Conservation (phyloP, 2,329 filamentous ascomycete species). For the Fusarium vanettenii region DNA sequence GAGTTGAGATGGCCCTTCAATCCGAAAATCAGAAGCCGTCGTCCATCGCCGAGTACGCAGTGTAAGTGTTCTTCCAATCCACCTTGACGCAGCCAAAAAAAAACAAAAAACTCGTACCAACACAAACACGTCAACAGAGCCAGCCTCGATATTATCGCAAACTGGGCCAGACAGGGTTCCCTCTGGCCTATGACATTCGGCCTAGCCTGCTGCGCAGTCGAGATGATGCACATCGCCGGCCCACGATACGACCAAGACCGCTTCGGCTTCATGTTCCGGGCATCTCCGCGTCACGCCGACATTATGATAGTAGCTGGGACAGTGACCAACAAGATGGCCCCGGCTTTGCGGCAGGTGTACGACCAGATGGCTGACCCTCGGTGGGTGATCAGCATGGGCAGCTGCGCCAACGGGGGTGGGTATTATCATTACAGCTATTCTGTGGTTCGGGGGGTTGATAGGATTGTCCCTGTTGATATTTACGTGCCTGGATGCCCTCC, state of each 20-base stretch:
- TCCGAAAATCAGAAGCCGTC: neutral
- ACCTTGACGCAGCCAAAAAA: neutral
- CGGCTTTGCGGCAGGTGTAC: slow-evolving; percentile 89
- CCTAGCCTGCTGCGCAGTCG: slow-evolving; percentile 87
- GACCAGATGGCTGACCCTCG: slow-evolving; percentile 95
- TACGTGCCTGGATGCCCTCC: slow-evolving; percentile 47
- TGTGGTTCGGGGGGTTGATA: slow-evolving; percentile 79
- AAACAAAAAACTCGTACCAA: neutral
- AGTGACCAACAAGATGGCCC: slow-evolving; percentile 96
- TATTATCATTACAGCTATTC: slow-evolving; percentile 91
- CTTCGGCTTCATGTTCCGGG: slow-evolving; percentile 89
- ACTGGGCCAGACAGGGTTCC: slow-evolving; percentile 87
- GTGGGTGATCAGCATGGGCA: slow-evolving; percentile 88
- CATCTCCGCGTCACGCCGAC: slow-evolving; percentile 87
- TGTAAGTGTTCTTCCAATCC: neutral
- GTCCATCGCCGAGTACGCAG: neutral
- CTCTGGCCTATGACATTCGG: slow-evolving; percentile 92
- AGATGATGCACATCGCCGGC: slow-evolving; percentile 93
- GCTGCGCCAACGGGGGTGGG: slow-evolving; percentile 85
- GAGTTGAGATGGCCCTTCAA: neutral
- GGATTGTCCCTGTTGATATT: slow-evolving; percentile 82
- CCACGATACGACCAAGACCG: slow-evolving; percentile 91
- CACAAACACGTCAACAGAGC: slow-evolving; percentile 61
- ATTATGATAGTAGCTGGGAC: slow-evolving; percentile 96
- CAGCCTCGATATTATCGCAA: slow-evolving; percentile 81